Evolutionary conservation across 1,284 basidiomycete species (phyloP).

Genomic region (Ganoderma leucocontextum): DNA sequence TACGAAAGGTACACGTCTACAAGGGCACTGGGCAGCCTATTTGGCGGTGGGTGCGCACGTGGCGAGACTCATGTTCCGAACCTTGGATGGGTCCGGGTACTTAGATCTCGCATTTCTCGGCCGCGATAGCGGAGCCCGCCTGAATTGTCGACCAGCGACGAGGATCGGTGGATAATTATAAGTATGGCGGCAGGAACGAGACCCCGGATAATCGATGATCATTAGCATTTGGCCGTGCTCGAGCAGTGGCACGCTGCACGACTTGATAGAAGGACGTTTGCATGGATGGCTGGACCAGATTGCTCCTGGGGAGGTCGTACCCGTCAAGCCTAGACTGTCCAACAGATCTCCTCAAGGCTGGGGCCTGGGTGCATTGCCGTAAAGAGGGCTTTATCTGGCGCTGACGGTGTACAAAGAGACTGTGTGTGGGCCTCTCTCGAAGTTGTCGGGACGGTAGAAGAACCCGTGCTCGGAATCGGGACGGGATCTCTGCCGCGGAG

Average conservation of each 20-base stretch:
- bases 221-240: not conserved
- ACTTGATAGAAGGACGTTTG: not conserved
- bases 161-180: not conserved
- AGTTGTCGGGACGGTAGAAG: not conserved
- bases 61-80: not conserved
- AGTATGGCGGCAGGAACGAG: not conserved
- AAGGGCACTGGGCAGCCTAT: not conserved
- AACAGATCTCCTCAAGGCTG: not conserved
- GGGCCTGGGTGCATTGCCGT: not conserved
- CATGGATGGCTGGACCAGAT: not conserved
- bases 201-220: not conserved
- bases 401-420: not conserved
- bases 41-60: not conserved
- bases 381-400: not conserved
- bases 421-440: not conserved
- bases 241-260: not conserved
- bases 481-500: constrained; percentile 3
- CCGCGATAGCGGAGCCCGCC: not conserved
- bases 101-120: not conserved
- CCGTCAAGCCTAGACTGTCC: not conserved
- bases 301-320: not conserved
- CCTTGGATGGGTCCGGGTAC: not conserved
- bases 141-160: not conserved
- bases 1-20: not conserved
- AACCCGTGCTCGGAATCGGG: constrained; percentile 5